Evolutionary conservation across 257 asterid species (phyloP).

Genomic region (Nicotiana undulata): DNA sequence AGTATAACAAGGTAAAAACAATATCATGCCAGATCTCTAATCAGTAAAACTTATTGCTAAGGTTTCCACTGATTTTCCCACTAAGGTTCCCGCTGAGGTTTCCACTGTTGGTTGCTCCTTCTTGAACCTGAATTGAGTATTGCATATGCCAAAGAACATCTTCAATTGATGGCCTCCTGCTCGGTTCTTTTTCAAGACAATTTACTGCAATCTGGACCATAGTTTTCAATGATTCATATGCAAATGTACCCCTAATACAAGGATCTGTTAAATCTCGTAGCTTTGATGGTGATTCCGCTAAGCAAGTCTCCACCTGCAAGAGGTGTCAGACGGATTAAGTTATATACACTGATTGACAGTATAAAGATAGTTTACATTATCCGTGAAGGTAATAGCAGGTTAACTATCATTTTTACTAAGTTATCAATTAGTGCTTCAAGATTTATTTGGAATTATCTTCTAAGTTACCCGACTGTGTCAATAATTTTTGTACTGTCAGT

Average conservation of each 20-base stretch:
- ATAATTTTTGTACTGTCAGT: too few species aligned
- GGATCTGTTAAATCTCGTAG: constrained; percentile 70
- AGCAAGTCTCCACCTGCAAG: constrained; percentile 61
- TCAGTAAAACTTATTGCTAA: constrained; percentile 36
- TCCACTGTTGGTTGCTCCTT: constrained; percentile 92
- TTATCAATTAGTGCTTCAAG: too few species aligned
- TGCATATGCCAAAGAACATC: constrained; percentile 99
- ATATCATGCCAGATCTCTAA: not conserved
- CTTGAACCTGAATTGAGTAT: constrained; percentile 94
- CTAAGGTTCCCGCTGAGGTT: constrained; percentile 43
- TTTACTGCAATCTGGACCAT: constrained; percentile 61
- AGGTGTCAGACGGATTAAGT: not conserved
- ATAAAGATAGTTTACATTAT: too few species aligned
- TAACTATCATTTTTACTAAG: too few species aligned
- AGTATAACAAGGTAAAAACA: not conserved
- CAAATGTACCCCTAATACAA: constrained; percentile 75
- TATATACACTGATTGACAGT: too few species aligned
- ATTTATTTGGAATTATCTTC: too few species aligned
- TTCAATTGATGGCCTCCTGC: constrained; percentile 71
- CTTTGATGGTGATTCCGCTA: constrained; percentile 74
- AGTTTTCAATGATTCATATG: constrained; percentile 80
- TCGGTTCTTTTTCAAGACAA: constrained; percentile 61
- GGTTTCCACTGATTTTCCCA: constrained; percentile 43
- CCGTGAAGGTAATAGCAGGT: too few species aligned
- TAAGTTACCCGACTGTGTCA: too few species aligned